These are phyloP conservation scores for Aspergillus tubingensis DNA, from an alignment of 2,329 filamentous ascomycete genomes.

Conservation along the genomic window DNA sequence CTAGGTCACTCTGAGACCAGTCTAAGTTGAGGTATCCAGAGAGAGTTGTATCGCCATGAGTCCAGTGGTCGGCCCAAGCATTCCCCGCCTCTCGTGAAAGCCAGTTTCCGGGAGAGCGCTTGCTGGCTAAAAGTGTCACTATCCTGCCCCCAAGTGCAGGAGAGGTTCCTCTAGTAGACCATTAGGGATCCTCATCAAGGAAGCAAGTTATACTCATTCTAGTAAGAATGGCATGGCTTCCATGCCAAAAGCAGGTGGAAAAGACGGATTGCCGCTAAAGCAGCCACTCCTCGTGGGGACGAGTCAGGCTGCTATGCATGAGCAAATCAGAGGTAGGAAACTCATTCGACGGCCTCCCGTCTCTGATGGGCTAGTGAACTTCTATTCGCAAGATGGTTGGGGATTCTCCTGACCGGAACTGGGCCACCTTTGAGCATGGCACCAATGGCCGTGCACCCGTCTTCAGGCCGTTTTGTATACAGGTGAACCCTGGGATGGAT, in stretches of 20 bases:
- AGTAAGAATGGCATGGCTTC: neutral
- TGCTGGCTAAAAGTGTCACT: neutral
- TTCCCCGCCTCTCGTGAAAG: neutral
- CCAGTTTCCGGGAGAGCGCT: neutral
- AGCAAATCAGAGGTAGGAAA: conserved; percentile 8
- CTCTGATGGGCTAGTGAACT: neutral
- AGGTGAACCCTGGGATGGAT: neutral
- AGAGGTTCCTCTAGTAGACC: neutral
- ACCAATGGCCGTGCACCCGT: neutral
- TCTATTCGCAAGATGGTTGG: neutral
- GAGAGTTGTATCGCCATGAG: neutral
- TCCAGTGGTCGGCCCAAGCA: neutral
- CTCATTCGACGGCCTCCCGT: neutral
- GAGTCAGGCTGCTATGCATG: conserved; percentile 22
- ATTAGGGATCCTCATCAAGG: neutral
- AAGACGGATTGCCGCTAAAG: conserved; percentile 20
- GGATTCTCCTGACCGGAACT: neutral
- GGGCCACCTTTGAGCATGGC: neutral
- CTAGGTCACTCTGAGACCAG: conserved; percentile 3
- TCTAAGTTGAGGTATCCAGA: conserved; percentile 2
- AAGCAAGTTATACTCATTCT: neutral
- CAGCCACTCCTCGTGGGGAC: conserved; percentile 22
- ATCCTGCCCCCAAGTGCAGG: too few relatives aligned
- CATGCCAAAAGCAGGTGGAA: conserved; percentile 2
- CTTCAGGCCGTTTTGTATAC: neutral